Conservation (phyloP, 257 asterid species). For the Echites panduratus region DNA sequence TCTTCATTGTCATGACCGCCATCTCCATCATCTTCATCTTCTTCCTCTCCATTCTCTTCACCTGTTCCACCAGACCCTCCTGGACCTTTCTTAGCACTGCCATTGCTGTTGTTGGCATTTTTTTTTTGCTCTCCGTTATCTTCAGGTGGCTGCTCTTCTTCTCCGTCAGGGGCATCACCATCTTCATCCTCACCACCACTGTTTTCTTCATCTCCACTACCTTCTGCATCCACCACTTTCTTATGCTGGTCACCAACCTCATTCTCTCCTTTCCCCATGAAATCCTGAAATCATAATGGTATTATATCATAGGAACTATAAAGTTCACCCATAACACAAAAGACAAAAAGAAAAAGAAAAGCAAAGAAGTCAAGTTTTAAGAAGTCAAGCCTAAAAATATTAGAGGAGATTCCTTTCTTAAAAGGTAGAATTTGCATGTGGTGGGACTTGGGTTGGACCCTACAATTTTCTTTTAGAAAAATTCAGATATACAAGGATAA, state of each 20-base stretch:
- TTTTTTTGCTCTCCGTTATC: slow-evolving; percentile 35
- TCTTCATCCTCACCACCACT: slow-evolving; percentile 24
- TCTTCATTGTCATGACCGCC: slow-evolving; percentile 13
- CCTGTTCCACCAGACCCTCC: slow-evolving; percentile 22
- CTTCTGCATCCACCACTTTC: slow-evolving; percentile 42
- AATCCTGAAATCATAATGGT: slow-evolving; percentile 22
- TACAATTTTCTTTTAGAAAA: not conserved
- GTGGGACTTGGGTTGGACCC: not conserved
- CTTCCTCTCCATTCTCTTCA: slow-evolving; percentile 28
- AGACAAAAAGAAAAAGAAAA: no score
- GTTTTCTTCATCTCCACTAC: slow-evolving; percentile 30
- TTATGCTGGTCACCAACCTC: not conserved
- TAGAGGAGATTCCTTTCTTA: not conserved
- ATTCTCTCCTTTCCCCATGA: slow-evolving; percentile 19
- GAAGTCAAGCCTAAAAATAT: not conserved
- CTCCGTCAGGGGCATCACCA: slow-evolving; percentile 31
- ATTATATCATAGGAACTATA: not conserved
- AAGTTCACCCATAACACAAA: no score
- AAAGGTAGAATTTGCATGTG: not conserved
- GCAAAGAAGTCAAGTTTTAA: not conserved
- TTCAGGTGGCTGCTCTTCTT: slow-evolving; percentile 32
- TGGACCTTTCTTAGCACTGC: slow-evolving; percentile 30
- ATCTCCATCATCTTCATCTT: slow-evolving; percentile 26
- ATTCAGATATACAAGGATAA: no score
- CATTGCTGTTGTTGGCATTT: slow-evolving; percentile 36